phyloP scores from a whole-genome alignment of 1,139 yeast species.

The Debaryomyces robertsiae region DNA sequence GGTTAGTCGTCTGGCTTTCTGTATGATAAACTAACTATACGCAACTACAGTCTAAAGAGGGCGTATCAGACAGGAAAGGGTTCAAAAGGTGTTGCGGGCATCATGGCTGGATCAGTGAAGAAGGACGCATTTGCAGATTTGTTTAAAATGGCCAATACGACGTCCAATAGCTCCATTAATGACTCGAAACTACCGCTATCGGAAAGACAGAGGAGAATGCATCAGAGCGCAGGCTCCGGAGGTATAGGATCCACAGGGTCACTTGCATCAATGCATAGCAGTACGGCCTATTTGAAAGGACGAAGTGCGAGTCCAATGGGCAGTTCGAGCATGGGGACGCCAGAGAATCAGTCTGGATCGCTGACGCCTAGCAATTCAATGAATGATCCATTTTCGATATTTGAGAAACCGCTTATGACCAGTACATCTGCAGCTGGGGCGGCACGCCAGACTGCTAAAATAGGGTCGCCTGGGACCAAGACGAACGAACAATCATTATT shows the following conservation, averaged over 20 bases:
- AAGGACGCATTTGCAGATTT: slow-evolving; percentile 53
- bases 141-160: slow-evolving; percentile 37
- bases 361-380: slow-evolving; percentile 9
- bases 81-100: slow-evolving; percentile 2
- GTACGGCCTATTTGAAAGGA: slow-evolving; percentile 27
- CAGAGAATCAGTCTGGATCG: slow-evolving; percentile 9
- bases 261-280: slow-evolving; percentile 8
- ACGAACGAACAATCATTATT: slow-evolving; percentile 24
- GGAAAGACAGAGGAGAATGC: slow-evolving; percentile 25
- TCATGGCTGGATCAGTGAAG: slow-evolving; percentile 42
- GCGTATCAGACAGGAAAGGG: slow-evolving; percentile 1
- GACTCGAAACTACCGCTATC: slow-evolving; percentile 21
- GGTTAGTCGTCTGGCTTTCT: too few relatives aligned
- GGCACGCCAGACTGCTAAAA: not conserved
- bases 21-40: too few relatives aligned
- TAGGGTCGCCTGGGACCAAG: not conserved
- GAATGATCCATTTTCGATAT: slow-evolving; percentile 27
- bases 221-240: not conserved
- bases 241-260: not conserved
- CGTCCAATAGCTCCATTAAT: slow-evolving; percentile 15
- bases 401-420: slow-evolving; percentile 12
- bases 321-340: slow-evolving; percentile 6
- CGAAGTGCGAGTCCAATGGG: slow-evolving; percentile 11
- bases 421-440: not conserved
- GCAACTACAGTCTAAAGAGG: too few relatives aligned